These are phyloP conservation scores for Trametes maxima DNA, from an alignment of 768 basidiomycete species.

Conservation along the genomic window DNA sequence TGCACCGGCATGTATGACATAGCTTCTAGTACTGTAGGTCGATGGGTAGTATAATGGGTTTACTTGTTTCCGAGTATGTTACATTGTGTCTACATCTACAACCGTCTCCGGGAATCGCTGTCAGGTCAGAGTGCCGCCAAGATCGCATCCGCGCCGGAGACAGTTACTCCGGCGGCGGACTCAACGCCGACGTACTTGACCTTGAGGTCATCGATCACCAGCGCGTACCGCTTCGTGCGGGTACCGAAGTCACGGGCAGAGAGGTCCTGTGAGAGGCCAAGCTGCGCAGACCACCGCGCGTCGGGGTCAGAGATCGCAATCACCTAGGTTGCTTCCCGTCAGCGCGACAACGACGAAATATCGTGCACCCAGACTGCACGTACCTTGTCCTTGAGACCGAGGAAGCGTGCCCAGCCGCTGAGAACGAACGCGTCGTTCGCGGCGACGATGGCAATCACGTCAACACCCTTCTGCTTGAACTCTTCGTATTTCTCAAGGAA, in stretches of 20 bases:
- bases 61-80: neutral
- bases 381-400: slow-evolving; percentile 59
- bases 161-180: slow-evolving; percentile 37
- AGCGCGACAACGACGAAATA: too few relatives aligned
- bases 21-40: too few relatives aligned
- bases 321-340: slow-evolving; percentile 30
- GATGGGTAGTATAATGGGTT: too few relatives aligned
- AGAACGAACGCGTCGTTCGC: slow-evolving; percentile 84
- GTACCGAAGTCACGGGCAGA: slow-evolving; percentile 39
- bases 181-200: slow-evolving; percentile 61
- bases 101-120: neutral
- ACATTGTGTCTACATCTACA: slow-evolving; percentile 1
- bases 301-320: slow-evolving; percentile 39
- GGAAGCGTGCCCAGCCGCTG: slow-evolving; percentile 40
- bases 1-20: too few relatives aligned
- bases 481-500: slow-evolving; percentile 68
- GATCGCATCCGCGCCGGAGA: slow-evolving; percentile 43
- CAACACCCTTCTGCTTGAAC: slow-evolving; percentile 78
- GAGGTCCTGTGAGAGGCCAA: slow-evolving; percentile 58
- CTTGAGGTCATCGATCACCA: slow-evolving; percentile 70
- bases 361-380: slow-evolving; percentile 13
- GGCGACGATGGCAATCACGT: slow-evolving; percentile 68
- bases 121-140: slow-evolving; percentile 39
- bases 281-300: slow-evolving; percentile 37
- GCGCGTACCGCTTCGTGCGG: slow-evolving; percentile 54